Percentiles rank a stretch among this genome's conserved stretches.
phyloP scores from a whole-genome alignment of 768 basidiomycete species.

The Fomitopsis pulvina region DNA sequence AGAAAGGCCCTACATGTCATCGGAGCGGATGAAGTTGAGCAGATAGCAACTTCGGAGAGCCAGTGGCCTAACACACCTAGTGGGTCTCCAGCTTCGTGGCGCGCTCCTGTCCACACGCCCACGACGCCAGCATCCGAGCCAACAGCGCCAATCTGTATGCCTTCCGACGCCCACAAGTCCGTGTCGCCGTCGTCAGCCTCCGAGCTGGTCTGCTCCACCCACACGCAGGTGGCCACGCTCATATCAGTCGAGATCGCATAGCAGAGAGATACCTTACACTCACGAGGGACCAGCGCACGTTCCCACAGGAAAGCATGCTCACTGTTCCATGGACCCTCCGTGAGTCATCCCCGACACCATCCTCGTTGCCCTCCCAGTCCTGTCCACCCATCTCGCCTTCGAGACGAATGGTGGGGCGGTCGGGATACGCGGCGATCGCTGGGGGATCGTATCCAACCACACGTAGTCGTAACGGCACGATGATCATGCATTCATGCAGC shows the following conservation, averaged over 20 bases:
- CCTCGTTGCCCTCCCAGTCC: background rate
- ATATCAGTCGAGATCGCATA: background rate
- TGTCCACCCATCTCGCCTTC: slow-evolving; percentile 36
- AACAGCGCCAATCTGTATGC: slow-evolving; percentile 47
- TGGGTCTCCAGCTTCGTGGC: slow-evolving; percentile 37
- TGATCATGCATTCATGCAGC: slow-evolving; percentile 39
- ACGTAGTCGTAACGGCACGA: slow-evolving; percentile 46
- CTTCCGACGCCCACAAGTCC: slow-evolving; percentile 43
- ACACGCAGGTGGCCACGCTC: background rate
- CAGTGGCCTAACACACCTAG: slow-evolving; percentile 32
- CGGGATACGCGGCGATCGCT: slow-evolving; percentile 16
- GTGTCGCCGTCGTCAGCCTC: slow-evolving; percentile 5
- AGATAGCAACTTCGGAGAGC: too few relatives aligned
- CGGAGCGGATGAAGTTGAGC: too few relatives aligned
- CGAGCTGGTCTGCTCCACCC: background rate
- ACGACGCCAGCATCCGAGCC: slow-evolving; percentile 48
- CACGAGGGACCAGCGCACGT: slow-evolving; percentile 47
- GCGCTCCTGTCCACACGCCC: slow-evolving; percentile 50
- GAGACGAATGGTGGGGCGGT: slow-evolving; percentile 45
- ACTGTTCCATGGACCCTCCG: slow-evolving; percentile 38
- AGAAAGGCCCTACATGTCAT: slow-evolving; percentile 2
- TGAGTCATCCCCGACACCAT: slow-evolving; percentile 22
- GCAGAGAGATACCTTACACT: background rate
- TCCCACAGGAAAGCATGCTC: slow-evolving; percentile 41
- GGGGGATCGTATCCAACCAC: slow-evolving; percentile 20